Percentiles rank a stretch among this genome's conserved stretches.
These are phyloP conservation scores for Nasturtium officinale DNA, from an alignment of 345 rosid species.

Conservation along the genomic window DNA sequence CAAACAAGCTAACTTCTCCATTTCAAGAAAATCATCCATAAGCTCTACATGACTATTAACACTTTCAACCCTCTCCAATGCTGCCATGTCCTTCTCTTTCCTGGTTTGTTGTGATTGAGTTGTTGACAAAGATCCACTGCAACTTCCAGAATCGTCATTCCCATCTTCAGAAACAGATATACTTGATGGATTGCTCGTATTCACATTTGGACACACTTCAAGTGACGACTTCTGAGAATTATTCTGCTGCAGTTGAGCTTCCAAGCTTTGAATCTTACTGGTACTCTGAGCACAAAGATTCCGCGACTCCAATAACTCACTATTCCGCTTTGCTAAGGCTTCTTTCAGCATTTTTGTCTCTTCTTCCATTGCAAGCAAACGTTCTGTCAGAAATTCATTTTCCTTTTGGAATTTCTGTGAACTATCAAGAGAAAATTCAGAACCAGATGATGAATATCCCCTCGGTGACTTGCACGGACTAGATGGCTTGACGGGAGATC, in stretches of 20 bases:
- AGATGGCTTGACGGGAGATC: conserved; percentile 67
- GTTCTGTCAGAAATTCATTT: conserved; percentile 75
- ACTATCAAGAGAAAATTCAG: conserved; percentile 68
- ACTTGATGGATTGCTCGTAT: conserved; percentile 72
- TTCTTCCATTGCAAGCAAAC: conserved; percentile 84
- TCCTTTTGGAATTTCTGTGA: conserved; percentile 77
- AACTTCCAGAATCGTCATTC: conserved; percentile 76
- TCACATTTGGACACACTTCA: conserved; percentile 63
- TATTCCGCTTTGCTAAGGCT: conserved; percentile 88
- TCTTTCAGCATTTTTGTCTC: conserved; percentile 97
- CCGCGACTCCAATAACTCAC: conserved; percentile 88
- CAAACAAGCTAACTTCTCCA: conserved; percentile 92
- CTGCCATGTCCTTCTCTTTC: conserved; percentile 56
- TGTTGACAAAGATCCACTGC: conserved; percentile 71
- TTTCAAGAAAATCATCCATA: conserved; percentile 98
- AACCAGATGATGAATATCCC: conserved; percentile 44
- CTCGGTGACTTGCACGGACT: conserved; percentile 58
- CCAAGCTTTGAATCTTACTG: conserved; percentile 75
- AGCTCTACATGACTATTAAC: conserved; percentile 60
- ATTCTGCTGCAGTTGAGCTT: conserved; percentile 62
- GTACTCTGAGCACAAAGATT: conserved; percentile 77
- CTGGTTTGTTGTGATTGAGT: conserved; percentile 52
- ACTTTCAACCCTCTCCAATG: conserved; percentile 51
- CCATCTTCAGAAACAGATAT: conserved; percentile 90
- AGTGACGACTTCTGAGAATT: conserved; percentile 52